These are phyloP conservation scores for Quercus rubra DNA, from an alignment of 306 rosid genomes.

Conservation along the genomic window DNA sequence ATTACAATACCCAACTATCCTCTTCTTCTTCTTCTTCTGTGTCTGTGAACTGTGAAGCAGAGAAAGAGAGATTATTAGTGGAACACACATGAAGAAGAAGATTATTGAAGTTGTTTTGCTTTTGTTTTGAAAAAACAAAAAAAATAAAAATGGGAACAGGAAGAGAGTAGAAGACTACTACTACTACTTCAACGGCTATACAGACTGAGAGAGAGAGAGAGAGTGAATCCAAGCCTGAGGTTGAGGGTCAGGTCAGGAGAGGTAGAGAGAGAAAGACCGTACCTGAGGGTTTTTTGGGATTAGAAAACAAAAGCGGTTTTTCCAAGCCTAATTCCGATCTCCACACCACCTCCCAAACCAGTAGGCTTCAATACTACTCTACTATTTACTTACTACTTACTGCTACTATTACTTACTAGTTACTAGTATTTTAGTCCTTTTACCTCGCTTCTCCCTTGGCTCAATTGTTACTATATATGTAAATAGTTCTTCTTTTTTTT, in stretches of 20 bases:
- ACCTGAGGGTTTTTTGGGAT: slow-evolving; percentile 31
- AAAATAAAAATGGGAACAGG: not conserved
- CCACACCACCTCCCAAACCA: slow-evolving; percentile 42
- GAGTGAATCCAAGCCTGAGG: slow-evolving; percentile 19
- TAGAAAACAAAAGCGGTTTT: slow-evolving; percentile 20
- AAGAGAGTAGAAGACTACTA: too few relatives aligned
- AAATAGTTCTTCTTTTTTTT: too few relatives aligned
- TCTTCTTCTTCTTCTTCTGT: not conserved
- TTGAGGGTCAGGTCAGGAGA: too few relatives aligned
- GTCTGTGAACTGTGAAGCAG: not conserved
- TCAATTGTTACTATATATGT: too few relatives aligned
- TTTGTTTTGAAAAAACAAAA: too few relatives aligned
- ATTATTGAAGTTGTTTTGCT: too few relatives aligned
- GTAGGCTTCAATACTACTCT: not conserved
- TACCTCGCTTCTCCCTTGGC: not conserved
- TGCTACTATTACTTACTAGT: too few relatives aligned
- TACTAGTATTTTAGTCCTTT: not conserved
- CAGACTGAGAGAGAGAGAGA: slow-evolving; percentile 4
- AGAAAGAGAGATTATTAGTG: not conserved
- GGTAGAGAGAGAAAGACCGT: slow-evolving; percentile 10
- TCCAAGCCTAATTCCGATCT: slow-evolving; percentile 53
- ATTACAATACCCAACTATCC: not conserved
- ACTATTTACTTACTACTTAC: too few relatives aligned
- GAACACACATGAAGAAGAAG: not conserved
- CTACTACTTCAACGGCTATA: slow-evolving; percentile 43